Evolutionary conservation across 2,329 filamentous ascomycete species (phyloP).

Genomic region (Neophaeococcomyces mojaviensis): DNA sequence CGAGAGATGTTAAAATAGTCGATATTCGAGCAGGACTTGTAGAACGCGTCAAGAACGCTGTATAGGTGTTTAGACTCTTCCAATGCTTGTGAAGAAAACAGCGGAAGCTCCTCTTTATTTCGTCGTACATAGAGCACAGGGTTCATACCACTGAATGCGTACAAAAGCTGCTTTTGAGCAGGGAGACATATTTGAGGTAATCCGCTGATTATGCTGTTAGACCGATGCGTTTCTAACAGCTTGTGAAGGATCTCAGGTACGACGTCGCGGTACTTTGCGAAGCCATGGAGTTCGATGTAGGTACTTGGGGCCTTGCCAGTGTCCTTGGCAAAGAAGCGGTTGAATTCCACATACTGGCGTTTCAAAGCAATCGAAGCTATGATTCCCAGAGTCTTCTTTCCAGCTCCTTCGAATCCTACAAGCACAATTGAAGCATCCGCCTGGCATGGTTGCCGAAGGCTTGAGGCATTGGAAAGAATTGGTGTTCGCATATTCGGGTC

Average conservation of each 20-base stretch:
- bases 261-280: slow-evolving; percentile 54
- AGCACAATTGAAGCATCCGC: slow-evolving; percentile 64
- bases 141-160: slow-evolving; percentile 55
- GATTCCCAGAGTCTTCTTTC: slow-evolving; percentile 68
- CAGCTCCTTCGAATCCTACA: slow-evolving; percentile 64
- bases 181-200: slow-evolving; percentile 62
- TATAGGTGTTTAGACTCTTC: slow-evolving; percentile 36
- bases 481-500: no score
- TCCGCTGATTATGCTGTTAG: slow-evolving; percentile 62
- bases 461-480: no score
- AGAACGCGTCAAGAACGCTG: slow-evolving; percentile 33
- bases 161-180: slow-evolving; percentile 52
- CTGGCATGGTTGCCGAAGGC: no score
- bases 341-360: slow-evolving; percentile 61
- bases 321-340: slow-evolving; percentile 58
- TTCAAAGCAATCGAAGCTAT: slow-evolving; percentile 66
- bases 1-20: slow-evolving; percentile 66
- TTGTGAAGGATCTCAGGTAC: slow-evolving; percentile 56
- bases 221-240: slow-evolving; percentile 52
- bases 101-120: slow-evolving; percentile 56
- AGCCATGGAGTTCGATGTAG: slow-evolving; percentile 58
- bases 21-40: slow-evolving; percentile 61
- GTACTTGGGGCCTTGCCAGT: slow-evolving; percentile 55
- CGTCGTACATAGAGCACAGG: slow-evolving; percentile 65
- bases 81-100: slow-evolving; percentile 53